These are phyloP conservation scores for Funneliformis caledonium DNA, from an alignment of 371 early-diverging fungal species.

Conservation along the genomic window DNA sequence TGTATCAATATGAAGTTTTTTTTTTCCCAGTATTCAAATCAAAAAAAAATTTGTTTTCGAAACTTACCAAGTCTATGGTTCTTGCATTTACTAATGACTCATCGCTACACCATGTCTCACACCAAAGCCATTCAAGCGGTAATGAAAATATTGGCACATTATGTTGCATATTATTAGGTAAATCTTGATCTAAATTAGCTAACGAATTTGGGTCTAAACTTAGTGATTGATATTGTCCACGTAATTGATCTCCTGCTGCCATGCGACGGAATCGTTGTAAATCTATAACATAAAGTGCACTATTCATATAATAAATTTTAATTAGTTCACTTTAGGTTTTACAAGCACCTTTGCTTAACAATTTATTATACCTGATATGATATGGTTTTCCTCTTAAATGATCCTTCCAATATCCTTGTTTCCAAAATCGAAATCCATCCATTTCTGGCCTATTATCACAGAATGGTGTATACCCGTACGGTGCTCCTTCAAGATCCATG, in stretches of 20 bases:
- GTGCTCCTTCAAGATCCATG: slow-evolving; percentile 89
- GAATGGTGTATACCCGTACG: slow-evolving; percentile 96
- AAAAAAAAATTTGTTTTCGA: too few species aligned
- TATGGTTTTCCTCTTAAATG: slow-evolving; percentile 90
- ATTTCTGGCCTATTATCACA: slow-evolving; percentile 91
- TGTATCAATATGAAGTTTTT: too few species aligned
- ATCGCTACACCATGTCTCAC: slow-evolving; percentile 97
- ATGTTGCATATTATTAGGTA: slow-evolving; percentile 95
- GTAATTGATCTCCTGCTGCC: slow-evolving; percentile 92
- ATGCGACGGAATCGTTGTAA: slow-evolving; percentile 86
- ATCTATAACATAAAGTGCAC: slow-evolving; percentile 94
- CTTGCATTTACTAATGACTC: slow-evolving; percentile 81
- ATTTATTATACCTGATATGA: slow-evolving; percentile 71
- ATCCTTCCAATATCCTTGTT: slow-evolving; percentile 91
- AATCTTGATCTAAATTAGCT: slow-evolving; percentile 95
- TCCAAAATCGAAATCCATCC: slow-evolving; percentile 97
- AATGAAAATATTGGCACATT: slow-evolving; percentile 89
- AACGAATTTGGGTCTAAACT: slow-evolving; percentile 87
- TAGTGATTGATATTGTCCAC: slow-evolving; percentile 91
- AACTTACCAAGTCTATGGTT: slow-evolving; percentile 91
- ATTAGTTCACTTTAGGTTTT: neutral
- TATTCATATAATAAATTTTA: slow-evolving; percentile 32
- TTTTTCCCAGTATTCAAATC: too few species aligned
- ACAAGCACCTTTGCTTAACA: neutral
- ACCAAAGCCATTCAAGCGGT: slow-evolving; percentile 96